phyloP scores from a whole-genome alignment of 2,329 filamentous ascomycete species.

The Pseudonectria buxi region DNA sequence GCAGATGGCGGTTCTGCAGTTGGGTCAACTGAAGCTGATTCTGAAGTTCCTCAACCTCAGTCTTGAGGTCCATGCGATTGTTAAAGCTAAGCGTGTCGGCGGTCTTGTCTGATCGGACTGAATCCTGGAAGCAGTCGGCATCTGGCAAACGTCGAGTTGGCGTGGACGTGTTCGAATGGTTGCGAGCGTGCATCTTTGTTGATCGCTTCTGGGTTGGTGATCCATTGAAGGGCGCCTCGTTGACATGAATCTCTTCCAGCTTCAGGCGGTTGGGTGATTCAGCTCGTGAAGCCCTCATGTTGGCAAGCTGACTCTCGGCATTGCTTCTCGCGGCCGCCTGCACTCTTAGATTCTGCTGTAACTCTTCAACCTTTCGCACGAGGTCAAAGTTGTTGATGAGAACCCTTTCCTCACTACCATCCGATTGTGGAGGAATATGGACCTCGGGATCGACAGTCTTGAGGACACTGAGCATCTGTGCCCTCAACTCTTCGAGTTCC shows the following conservation, averaged over 20 bases:
- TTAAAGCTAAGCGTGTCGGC: conserved; percentile 76
- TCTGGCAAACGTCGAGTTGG: conserved; percentile 67
- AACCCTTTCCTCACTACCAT: conserved; percentile 54
- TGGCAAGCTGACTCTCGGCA: conserved; percentile 75
- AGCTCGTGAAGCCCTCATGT: conserved; percentile 66
- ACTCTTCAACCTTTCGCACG: conserved; percentile 75
- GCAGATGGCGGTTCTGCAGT: conserved; percentile 91
- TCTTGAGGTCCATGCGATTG: conserved; percentile 82
- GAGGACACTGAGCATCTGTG: conserved; percentile 73
- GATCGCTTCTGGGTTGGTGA: conserved; percentile 68
- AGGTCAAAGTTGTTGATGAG: conserved; percentile 74
- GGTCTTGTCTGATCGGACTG: conserved; percentile 76
- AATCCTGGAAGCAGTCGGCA: conserved; percentile 57
- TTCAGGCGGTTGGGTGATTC: conserved; percentile 67
- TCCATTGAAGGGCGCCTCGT: conserved; percentile 66
- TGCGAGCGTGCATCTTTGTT: conserved; percentile 44
- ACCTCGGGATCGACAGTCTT: conserved; percentile 79
- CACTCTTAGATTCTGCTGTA: conserved; percentile 81
- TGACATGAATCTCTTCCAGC: conserved; percentile 81
- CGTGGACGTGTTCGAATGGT: conserved; percentile 69
- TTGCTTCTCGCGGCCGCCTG: conserved; percentile 74
- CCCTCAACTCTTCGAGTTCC: conserved; percentile 73
- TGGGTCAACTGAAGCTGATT: conserved; percentile 90
- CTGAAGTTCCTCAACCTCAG: conserved; percentile 85
- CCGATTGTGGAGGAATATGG: conserved; percentile 55